phyloP scores from a whole-genome alignment of 2,329 filamentous ascomycete species.

The Pestalotiopsis sp. region DNA sequence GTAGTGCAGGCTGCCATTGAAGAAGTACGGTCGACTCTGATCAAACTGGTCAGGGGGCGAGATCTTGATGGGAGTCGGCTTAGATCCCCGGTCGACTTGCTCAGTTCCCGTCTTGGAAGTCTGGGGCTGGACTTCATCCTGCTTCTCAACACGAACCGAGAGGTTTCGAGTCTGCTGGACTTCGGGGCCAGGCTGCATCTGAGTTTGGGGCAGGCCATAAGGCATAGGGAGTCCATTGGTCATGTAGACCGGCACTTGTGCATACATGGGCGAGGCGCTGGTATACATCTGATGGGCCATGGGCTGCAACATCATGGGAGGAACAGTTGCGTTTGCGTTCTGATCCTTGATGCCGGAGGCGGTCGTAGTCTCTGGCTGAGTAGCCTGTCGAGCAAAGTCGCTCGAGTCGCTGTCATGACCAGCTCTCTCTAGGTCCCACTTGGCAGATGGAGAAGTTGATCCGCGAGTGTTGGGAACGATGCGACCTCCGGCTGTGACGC shows the following conservation, averaged over 20 bases:
- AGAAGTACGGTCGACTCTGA: conserved; percentile 42
- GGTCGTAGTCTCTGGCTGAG: conserved; percentile 12
- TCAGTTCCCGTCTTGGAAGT: conserved; percentile 20
- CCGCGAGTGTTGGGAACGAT: conserved; percentile 66
- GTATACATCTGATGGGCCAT: conserved; percentile 20
- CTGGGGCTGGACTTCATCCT: conserved; percentile 5
- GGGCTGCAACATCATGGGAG: conserved; percentile 15
- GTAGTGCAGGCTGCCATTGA: conserved; percentile 46
- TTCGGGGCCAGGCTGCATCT: conserved; percentile 1
- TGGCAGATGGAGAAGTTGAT: conserved; percentile 51
- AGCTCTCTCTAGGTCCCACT: conserved; percentile 45
- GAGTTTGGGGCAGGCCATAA: conserved; percentile 8
- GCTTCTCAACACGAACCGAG: conserved; percentile 15
- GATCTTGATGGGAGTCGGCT: conserved; percentile 31
- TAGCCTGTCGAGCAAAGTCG: conserved; percentile 24
- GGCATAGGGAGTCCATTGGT: conserved; percentile 20
- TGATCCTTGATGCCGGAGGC: conserved; percentile 3
- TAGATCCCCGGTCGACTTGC: conserved; percentile 29
- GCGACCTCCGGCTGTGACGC: conserved; percentile 65
- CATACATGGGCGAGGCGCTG: conserved; percentile 20
- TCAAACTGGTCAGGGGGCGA: conserved; percentile 48
- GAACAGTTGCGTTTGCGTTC: not conserved
- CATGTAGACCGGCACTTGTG: conserved; percentile 28
- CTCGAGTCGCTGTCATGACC: conserved; percentile 19
- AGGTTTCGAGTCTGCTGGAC: conserved; percentile 14